Percentiles rank a stretch among this genome's conserved stretches.
Evolutionary conservation across 371 early-diverging fungal genomes (phyloP).

Genomic region (Catenaria anguillulae): DNA sequence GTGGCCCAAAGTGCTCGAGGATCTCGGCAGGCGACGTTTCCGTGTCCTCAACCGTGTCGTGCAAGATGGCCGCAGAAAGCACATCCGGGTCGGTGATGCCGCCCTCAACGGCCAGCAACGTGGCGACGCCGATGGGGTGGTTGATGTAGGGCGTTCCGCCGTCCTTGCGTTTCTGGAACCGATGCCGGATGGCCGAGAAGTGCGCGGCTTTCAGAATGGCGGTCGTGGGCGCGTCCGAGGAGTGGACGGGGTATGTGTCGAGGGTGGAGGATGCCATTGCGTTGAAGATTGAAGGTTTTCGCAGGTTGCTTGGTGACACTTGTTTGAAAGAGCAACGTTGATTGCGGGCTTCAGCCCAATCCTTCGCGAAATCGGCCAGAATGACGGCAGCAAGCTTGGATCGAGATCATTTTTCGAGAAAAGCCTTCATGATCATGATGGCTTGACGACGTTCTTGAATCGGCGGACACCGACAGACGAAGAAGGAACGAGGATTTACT

Average conservation of each 20-base stretch:
- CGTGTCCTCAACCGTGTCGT: constrained; percentile 46
- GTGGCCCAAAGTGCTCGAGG: constrained; percentile 23
- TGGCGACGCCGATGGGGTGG: constrained; percentile 38
- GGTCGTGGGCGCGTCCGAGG: neutral
- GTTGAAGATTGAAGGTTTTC: too few species aligned
- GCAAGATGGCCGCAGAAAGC: constrained; percentile 33
- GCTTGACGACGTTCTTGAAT: too few species aligned
- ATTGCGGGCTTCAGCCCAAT: too few species aligned
- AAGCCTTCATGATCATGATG: too few species aligned
- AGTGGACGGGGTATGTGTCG: neutral
- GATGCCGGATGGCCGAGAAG: constrained; percentile 34
- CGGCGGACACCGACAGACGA: too few species aligned
- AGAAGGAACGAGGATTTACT: too few species aligned
- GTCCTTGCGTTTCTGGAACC: constrained; percentile 29
- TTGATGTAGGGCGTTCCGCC: constrained; percentile 30
- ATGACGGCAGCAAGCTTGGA: too few species aligned
- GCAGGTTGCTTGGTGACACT: too few species aligned
- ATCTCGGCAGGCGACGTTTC: constrained; percentile 34
- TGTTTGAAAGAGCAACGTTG: too few species aligned
- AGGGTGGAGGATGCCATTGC: too few species aligned
- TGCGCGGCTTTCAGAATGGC: constrained; percentile 18
- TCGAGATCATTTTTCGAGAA: too few species aligned
- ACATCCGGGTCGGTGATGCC: constrained; percentile 22
- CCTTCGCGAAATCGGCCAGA: too few species aligned
- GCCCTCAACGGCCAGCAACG: constrained; percentile 20